Conservation (phyloP, 441 rosid genomes). For the Jatropha podagrica region DNA sequence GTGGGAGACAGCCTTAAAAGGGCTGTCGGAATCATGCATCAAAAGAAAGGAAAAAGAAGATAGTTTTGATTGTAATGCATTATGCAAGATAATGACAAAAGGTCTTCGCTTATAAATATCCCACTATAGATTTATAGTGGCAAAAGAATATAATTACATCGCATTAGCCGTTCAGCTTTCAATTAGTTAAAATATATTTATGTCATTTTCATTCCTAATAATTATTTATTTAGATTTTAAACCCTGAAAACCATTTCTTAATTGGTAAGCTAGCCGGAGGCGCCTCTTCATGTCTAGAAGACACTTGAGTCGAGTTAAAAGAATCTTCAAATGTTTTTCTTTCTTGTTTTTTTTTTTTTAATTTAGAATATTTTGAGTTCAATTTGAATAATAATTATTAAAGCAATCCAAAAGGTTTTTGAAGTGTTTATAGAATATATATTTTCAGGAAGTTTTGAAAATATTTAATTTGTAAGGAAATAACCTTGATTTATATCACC, state of each 20-base stretch:
- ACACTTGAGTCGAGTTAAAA: too few relatives aligned
- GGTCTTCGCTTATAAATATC: background rate
- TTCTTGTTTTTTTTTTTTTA: background rate
- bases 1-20: constrained; percentile 18
- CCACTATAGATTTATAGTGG: background rate
- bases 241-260: too few relatives aligned
- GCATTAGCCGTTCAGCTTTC: background rate
- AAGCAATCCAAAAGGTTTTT: too few relatives aligned
- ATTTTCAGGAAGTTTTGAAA: too few relatives aligned
- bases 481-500: too few relatives aligned
- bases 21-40: constrained; percentile 10
- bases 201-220: background rate
- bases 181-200: background rate
- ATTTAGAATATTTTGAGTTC: background rate
- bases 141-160: background rate
- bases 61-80: background rate
- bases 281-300: too few relatives aligned
- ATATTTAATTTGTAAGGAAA: too few relatives aligned
- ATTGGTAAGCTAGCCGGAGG: too few relatives aligned
- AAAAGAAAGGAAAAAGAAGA: background rate
- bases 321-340: background rate
- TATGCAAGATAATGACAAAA: constrained; percentile 5
- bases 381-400: background rate
- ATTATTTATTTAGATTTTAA: too few relatives aligned
- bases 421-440: too few relatives aligned